A percentile compares a stretch with the other conserved stretches of the same genome.
These are phyloP conservation scores for Blastocystis sp. DNA, from an alignment of 352 stramenopile genomes.

Conservation along the genomic window DNA sequence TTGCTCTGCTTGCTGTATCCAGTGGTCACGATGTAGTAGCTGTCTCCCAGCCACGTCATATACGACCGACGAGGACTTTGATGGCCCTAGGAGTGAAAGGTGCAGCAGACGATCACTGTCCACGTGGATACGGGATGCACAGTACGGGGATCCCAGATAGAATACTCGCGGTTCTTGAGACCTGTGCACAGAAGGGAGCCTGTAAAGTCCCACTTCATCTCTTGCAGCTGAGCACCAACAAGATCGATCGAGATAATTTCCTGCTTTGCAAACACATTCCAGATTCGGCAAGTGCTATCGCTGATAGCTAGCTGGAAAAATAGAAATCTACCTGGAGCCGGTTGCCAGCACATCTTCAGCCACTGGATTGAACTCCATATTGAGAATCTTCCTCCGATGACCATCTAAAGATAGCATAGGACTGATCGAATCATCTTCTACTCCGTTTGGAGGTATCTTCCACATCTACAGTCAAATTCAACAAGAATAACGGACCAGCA, in stretches of 20 bases:
- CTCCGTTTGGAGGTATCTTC: neutral
- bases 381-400: slow-evolving; percentile 29
- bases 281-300: slow-evolving; percentile 13
- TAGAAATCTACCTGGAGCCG: neutral
- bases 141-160: slow-evolving; percentile 33
- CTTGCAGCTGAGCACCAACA: neutral
- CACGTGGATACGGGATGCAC: neutral
- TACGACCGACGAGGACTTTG: neutral
- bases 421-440: neutral
- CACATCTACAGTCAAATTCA: neutral
- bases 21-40: slow-evolving; percentile 25
- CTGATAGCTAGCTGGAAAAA: neutral
- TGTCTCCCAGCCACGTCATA: slow-evolving; percentile 30
- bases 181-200: slow-evolving; percentile 28
- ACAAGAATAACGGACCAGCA: neutral
- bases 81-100: neutral
- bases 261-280: slow-evolving; percentile 7
- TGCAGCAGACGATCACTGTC: neutral
- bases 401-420: neutral
- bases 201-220: slow-evolving; percentile 57
- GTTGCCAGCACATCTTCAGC: neutral
- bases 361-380: slow-evolving; percentile 26
- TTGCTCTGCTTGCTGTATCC: slow-evolving; percentile 36
- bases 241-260: slow-evolving; percentile 1
- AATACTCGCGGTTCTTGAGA: slow-evolving; percentile 34